Percentiles rank a stretch among this genome's conserved stretches.
Evolutionary conservation across 805 yeast species (phyloP).

Genomic region (Myxozyma mucilagina): DNA sequence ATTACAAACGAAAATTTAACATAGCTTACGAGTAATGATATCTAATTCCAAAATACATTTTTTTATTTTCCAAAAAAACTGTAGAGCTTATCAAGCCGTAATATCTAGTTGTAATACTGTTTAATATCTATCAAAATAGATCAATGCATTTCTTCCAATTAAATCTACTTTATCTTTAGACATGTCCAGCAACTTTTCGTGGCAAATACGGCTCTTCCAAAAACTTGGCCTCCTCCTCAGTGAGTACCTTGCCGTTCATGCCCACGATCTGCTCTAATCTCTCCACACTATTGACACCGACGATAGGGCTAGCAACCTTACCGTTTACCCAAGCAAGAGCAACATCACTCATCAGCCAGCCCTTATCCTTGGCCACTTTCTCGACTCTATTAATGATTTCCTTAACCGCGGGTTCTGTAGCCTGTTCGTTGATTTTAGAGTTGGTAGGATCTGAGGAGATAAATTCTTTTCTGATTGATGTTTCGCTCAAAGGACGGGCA

Average conservation of each 20-base stretch:
- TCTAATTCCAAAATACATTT: not conserved
- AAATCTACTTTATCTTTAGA: not conserved
- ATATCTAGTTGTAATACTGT: not conserved
- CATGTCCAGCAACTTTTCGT: slow-evolving; percentile 19
- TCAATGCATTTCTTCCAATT: not conserved
- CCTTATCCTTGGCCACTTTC: slow-evolving; percentile 49
- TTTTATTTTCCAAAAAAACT: not conserved
- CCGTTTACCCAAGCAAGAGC: not conserved
- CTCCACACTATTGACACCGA: slow-evolving; percentile 52
- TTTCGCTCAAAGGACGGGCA: slow-evolving; percentile 48
- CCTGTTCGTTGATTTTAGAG: slow-evolving; percentile 19
- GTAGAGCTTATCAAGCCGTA: not conserved
- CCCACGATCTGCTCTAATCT: slow-evolving; percentile 56
- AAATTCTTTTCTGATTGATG: slow-evolving; percentile 19
- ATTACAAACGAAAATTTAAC: no score
- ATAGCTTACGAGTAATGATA: not conserved
- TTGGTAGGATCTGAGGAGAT: not conserved
- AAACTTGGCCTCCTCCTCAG: slow-evolving; percentile 40
- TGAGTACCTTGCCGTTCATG: slow-evolving; percentile 47
- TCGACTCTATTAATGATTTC: slow-evolving; percentile 50
- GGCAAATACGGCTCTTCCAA: slow-evolving; percentile 41
- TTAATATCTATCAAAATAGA: not conserved
- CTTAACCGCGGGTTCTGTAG: slow-evolving; percentile 26
- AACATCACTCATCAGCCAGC: not conserved
- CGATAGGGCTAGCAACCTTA: slow-evolving; percentile 47